These are phyloP conservation scores for Pseudocercospora eumusae DNA, from an alignment of 2,329 filamentous ascomycete genomes.

Conservation along the genomic window DNA sequence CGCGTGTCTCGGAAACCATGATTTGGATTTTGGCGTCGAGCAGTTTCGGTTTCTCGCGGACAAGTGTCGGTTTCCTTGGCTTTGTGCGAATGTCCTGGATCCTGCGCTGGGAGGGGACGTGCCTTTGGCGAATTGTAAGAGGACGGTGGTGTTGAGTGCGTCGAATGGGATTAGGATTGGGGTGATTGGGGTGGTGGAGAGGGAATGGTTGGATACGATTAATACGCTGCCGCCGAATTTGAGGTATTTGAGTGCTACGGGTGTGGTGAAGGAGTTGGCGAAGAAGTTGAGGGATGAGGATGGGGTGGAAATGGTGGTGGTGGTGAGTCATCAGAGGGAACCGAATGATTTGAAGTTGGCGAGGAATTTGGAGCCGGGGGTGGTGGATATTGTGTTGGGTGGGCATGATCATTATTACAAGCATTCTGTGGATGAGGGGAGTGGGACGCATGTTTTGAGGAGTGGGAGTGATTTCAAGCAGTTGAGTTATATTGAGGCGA, in stretches of 20 bases:
- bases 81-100: conserved; percentile 85
- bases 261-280: conserved; percentile 73
- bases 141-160: conserved; percentile 73
- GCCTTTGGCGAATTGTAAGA: conserved; percentile 72
- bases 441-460: conserved; percentile 79
- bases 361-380: conserved; percentile 64
- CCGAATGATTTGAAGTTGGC: conserved; percentile 89
- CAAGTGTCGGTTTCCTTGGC: conserved; percentile 84
- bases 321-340: conserved; percentile 81
- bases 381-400: conserved; percentile 79
- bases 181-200: conserved; percentile 79
- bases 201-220: conserved; percentile 87
- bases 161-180: conserved; percentile 86
- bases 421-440: conserved; percentile 65
- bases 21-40: conserved; percentile 84
- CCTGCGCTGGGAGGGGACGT: conserved; percentile 74
- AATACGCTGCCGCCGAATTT: conserved; percentile 81
- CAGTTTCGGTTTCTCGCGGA: conserved; percentile 73
- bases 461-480: conserved; percentile 93
- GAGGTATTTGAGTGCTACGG: conserved; percentile 75
- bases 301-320: conserved; percentile 73
- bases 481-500: conserved; percentile 80
- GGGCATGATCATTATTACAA: conserved; percentile 90
- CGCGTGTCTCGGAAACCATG: conserved; percentile 89
- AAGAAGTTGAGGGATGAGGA: conserved; percentile 72